A percentile compares a stretch with the other conserved stretches of the same genome.
Conservation (phyloP, 768 basidiomycete species). For the Leccinum subtestaceum region DNA sequence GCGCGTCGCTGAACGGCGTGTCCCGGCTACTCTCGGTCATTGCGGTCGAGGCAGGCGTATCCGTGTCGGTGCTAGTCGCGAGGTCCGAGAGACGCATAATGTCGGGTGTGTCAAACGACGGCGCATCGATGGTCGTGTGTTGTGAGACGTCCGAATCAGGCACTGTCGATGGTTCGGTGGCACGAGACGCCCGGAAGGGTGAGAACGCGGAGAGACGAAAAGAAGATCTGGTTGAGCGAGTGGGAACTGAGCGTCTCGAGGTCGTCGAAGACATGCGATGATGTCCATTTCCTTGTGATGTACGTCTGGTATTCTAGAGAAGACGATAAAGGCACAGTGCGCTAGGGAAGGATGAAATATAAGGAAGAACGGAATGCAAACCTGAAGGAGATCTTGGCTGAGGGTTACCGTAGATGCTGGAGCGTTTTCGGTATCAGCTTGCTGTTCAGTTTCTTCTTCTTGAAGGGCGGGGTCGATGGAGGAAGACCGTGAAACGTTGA, state of each 20-base stretch:
- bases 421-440: constrained; percentile 6
- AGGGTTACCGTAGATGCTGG: constrained; percentile 16
- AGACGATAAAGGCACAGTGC: neutral
- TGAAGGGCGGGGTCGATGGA: constrained; percentile 11
- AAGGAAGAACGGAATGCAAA: constrained; percentile 5
- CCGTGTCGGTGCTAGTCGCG: neutral
- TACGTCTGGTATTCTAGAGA: constrained; percentile 21
- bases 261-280: constrained; percentile 23
- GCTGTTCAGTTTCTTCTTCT: constrained; percentile 18
- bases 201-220: constrained; percentile 27
- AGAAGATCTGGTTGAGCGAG: constrained; percentile 11
- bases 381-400: constrained; percentile 32
- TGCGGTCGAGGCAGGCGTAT: constrained; percentile 16
- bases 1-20: constrained; percentile 22
- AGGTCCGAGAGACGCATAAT: constrained; percentile 20
- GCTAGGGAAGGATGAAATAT: neutral
- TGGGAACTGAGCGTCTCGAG: constrained; percentile 16
- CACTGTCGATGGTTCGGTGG: neutral
- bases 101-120: constrained; percentile 12
- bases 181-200: constrained; percentile 2
- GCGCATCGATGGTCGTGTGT: neutral
- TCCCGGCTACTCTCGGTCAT: constrained; percentile 5
- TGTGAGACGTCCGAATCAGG: neutral
- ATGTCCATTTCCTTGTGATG: constrained; percentile 17
- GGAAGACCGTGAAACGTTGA: constrained; percentile 26